These are phyloP conservation scores for Colletotrichum sojae DNA, from an alignment of 2,329 filamentous ascomycete species.

Conservation along the genomic window DNA sequence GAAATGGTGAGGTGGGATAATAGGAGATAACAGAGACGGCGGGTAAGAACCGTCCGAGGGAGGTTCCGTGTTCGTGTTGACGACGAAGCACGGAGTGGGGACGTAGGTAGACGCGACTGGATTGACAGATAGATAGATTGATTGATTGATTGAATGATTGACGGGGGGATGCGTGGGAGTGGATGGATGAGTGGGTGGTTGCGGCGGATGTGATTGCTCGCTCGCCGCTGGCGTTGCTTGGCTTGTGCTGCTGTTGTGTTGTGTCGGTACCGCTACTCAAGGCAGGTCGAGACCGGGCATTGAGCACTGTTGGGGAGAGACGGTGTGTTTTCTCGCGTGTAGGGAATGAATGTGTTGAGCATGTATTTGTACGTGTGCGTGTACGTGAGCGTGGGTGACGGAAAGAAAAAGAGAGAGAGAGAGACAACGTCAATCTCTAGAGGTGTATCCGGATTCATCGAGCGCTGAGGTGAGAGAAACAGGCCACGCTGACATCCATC, in stretches of 20 bases:
- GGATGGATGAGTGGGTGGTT: constrained; percentile 22
- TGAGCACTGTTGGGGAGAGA: not conserved
- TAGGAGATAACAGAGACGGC: constrained; percentile 5
- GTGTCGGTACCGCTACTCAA: constrained; percentile 14
- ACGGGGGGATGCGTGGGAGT: not conserved
- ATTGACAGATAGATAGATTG: constrained; percentile 17
- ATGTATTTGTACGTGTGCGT: too few species aligned
- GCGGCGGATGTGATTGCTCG: constrained; percentile 21
- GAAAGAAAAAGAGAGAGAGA: not conserved
- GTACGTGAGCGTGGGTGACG: too few species aligned
- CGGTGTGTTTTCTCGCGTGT: too few species aligned
- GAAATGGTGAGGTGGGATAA: constrained; percentile 3
- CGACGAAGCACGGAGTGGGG: constrained; percentile 23
- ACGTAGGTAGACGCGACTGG: constrained; percentile 31
- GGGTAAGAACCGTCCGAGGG: constrained; percentile 13
- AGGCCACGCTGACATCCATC: too few species aligned
- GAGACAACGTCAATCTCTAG: not conserved
- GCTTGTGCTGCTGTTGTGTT: constrained; percentile 26
- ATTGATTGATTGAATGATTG: constrained; percentile 16
- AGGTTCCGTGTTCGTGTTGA: constrained; percentile 36
- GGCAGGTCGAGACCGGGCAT: too few species aligned
- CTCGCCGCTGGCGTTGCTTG: constrained; percentile 9
- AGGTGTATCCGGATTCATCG: not conserved
- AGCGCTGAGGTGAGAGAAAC: too few species aligned
- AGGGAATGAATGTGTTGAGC: too few species aligned